Evolutionary conservation across 179 eudicot genomes (phyloP), one percentile per base, ranked within the genome.

Genomic region (Patellifolia procumbens): DNA sequence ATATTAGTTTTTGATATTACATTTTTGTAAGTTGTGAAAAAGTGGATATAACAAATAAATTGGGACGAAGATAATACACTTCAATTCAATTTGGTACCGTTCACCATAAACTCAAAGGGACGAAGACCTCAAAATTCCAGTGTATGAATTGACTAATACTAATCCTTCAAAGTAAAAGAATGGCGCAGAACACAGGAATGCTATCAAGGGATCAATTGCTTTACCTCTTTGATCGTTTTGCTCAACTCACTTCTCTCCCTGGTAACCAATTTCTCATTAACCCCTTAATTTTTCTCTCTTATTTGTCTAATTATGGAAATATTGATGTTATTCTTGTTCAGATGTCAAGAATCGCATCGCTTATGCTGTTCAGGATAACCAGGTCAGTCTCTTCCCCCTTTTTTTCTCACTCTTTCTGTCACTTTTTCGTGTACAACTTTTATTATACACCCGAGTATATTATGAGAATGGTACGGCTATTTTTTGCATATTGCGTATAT

Each of bases 261-360:
- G 93, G 98, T 93, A 72, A 4, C 31, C 35, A 2, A 28, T 48
- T 16, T 2, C 52, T 39, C 35, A 29, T 46, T 11, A 20, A n/a
- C 16, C 19, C 35, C 20, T 35, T 39, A 37, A 24, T 29, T 28
- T 61, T 17, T 16, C 39, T 26, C 4, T 46, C 24, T 9, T 2
- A 42, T 1, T 22, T 10, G 42, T 29, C 22, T 35, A 26, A 39
- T 22, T 72, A 43, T 46, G 12, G 19, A 3, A 49, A 26, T 31
- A n/a, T 34, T 46, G 31, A 39, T 37, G 16, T 22, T 67, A 10
- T 1, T 74, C 16, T 16, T 39, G 12, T n/a, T 45, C 83, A 94
- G 98, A 94, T 70, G 97, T 89, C 53, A 92, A 92, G 86, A 83
- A 84, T 76, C 87, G 96, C 39, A 88, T 94, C 74, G 87, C 91